Evolutionary conservation across 805 yeast genomes (phyloP).

Genomic region (Peterozyma xylosa): DNA sequence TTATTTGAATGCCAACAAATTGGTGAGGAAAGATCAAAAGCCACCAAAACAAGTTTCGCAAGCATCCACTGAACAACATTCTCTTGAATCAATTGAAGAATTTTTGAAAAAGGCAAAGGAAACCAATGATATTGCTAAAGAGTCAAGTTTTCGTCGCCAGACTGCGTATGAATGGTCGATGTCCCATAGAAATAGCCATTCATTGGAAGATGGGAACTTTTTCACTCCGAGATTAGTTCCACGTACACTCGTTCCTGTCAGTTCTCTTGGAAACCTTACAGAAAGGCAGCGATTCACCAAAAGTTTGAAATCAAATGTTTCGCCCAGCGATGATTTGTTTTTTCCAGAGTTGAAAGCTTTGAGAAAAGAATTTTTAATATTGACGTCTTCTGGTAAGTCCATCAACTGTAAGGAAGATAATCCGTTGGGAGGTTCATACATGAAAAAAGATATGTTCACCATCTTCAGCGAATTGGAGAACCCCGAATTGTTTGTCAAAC

Average conservation of each 20-base stretch:
- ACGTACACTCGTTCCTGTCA: constrained; percentile 19
- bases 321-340: constrained; percentile 10
- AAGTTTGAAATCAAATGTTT: not conserved
- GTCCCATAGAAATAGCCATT: constrained; percentile 22
- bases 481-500: constrained; percentile 24
- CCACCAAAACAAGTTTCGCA: not conserved
- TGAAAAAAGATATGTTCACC: constrained; percentile 32
- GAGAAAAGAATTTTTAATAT: constrained; percentile 13
- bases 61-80: not conserved
- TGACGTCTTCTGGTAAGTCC: constrained; percentile 25
- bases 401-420: constrained; percentile 22
- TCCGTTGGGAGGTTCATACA: constrained; percentile 30
- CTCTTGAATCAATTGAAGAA: constrained; percentile 23
- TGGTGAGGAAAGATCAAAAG: not conserved
- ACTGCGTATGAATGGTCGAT: constrained; percentile 48
- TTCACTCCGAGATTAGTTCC: constrained; percentile 37
- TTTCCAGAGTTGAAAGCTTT: constrained; percentile 11
- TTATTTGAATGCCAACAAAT: not conserved
- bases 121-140: constrained; percentile 29
- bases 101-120: constrained; percentile 36
- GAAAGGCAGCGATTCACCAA: not conserved
- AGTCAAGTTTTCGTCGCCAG: constrained; percentile 36
- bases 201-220: constrained; percentile 33
- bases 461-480: constrained; percentile 32
- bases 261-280: constrained; percentile 5